Evolutionary conservation across 768 basidiomycete genomes (phyloP).

Genomic region (Termitomyces heimii): DNA sequence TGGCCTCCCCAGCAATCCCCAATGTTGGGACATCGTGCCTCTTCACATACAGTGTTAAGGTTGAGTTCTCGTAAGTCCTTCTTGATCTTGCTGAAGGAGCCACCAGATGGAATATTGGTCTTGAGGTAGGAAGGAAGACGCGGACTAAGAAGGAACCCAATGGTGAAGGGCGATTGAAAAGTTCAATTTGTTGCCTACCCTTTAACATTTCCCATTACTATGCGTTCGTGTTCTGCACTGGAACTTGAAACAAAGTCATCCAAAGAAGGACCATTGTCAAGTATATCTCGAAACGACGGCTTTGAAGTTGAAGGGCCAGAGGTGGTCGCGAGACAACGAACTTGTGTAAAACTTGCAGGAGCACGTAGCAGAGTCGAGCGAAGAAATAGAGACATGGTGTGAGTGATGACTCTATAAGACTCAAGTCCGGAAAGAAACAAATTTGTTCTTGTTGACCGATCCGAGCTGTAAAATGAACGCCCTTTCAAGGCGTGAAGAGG

Average conservation of each 20-base stretch:
- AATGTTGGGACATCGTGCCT: constrained; percentile 97
- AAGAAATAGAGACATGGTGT: constrained; percentile 5
- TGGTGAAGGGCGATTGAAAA: not conserved
- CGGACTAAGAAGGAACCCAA: constrained; percentile 41
- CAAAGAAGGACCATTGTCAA: constrained; percentile 66
- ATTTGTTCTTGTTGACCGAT: constrained; percentile 2
- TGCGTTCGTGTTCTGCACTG: constrained; percentile 42
- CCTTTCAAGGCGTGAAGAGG: constrained; percentile 84
- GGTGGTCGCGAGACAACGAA: constrained; percentile 43
- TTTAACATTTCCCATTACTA: constrained; percentile 67
- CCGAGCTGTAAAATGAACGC: constrained; percentile 57
- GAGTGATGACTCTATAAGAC: not conserved
- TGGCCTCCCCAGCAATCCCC: constrained; percentile 99
- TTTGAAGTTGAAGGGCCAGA: constrained; percentile 31
- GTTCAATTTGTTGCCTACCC: constrained; percentile 32
- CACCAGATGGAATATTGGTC: constrained; percentile 86
- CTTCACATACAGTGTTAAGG: constrained; percentile 96
- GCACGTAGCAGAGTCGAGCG: constrained; percentile 8
- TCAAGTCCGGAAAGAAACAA: not conserved
- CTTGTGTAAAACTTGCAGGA: constrained; percentile 22
- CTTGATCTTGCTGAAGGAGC: constrained; percentile 89
- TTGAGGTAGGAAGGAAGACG: constrained; percentile 85
- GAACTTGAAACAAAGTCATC: constrained; percentile 66
- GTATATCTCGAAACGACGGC: constrained; percentile 40
- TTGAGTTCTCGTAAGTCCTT: constrained; percentile 88